These are phyloP conservation scores for Ogataea hybrid DNA, from an alignment of 1,139 yeast species.

Conservation along the genomic window DNA sequence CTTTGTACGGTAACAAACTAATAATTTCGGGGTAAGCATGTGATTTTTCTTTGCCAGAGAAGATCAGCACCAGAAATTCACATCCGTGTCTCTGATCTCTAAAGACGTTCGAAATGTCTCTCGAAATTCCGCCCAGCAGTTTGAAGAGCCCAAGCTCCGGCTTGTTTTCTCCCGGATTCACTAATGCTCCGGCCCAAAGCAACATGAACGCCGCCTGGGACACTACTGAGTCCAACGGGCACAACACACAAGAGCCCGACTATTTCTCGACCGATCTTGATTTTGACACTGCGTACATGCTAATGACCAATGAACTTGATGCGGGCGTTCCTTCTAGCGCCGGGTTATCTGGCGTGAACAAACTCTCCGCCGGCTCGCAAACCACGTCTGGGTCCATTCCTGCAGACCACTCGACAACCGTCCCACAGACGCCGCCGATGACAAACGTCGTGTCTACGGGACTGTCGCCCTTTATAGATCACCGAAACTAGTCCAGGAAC, in stretches of 20 bases:
- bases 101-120: conserved; percentile 4
- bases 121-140: conserved; percentile 7
- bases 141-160: conserved; percentile 9
- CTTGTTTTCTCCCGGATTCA: background rate
- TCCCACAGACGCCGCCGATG: conserved; percentile 9
- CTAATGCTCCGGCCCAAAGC: background rate
- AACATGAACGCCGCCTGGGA: background rate
- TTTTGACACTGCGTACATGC: conserved; percentile 33
- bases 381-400: conserved; percentile 5
- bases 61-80: background rate
- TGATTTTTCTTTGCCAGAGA: conserved; percentile 11
- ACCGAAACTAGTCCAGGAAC: conserved; percentile 12
- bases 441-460: conserved; percentile 7
- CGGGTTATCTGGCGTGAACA: conserved; percentile 2
- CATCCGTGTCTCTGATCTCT: background rate
- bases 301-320: conserved; percentile 27
- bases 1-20: background rate
- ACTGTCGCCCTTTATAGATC: conserved; percentile 12
- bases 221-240: background rate
- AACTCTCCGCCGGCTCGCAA: background rate
- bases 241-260: conserved; percentile 7
- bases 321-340: conserved; percentile 5
- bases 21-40: conserved; percentile 8
- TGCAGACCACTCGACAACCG: conserved; percentile 6
- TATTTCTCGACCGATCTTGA: conserved; percentile 28